Percentiles rank a stretch among this genome's conserved stretches.
phyloP scores from a whole-genome alignment of 352 stramenopile species.

The Globisporangium megalacanthum region DNA sequence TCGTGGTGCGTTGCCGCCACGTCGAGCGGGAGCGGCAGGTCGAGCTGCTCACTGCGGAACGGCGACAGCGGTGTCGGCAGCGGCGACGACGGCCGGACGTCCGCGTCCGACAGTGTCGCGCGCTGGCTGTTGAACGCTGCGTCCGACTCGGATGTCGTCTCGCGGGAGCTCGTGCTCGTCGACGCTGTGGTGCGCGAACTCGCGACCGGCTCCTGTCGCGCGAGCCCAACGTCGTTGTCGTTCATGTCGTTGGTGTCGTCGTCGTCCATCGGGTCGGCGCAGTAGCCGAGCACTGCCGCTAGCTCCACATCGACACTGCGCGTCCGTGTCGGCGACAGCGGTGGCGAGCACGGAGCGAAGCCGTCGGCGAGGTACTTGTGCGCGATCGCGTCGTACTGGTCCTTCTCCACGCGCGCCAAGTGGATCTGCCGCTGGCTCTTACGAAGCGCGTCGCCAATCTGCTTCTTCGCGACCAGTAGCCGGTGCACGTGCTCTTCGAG shows the following conservation, averaged over 20 bases:
- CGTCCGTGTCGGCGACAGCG: not conserved
- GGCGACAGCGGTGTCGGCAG: conserved; percentile 8
- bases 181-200: conserved; percentile 2
- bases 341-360: conserved; percentile 9
- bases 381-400: conserved; percentile 25
- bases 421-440: conserved; percentile 31
- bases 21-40: conserved; percentile 30
- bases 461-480: conserved; percentile 26
- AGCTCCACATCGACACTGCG: not conserved
- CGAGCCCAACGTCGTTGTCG: not conserved
- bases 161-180: not conserved
- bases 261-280: not conserved
- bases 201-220: not conserved
- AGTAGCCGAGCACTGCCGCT: not conserved
- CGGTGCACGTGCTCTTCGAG: conserved; percentile 36
- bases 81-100: conserved; percentile 5
- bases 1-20: conserved; percentile 44
- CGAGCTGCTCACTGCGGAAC: conserved; percentile 12
- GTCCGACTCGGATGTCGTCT: not conserved
- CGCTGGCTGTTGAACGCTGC: not conserved
- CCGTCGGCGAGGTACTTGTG: conserved; percentile 26
- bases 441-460: conserved; percentile 31
- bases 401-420: conserved; percentile 23
- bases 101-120: conserved; percentile 3
- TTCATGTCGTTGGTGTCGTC: not conserved